phyloP scores from a whole-genome alignment of 306 rosid genomes.

The Cucurbita pepo region DNA sequence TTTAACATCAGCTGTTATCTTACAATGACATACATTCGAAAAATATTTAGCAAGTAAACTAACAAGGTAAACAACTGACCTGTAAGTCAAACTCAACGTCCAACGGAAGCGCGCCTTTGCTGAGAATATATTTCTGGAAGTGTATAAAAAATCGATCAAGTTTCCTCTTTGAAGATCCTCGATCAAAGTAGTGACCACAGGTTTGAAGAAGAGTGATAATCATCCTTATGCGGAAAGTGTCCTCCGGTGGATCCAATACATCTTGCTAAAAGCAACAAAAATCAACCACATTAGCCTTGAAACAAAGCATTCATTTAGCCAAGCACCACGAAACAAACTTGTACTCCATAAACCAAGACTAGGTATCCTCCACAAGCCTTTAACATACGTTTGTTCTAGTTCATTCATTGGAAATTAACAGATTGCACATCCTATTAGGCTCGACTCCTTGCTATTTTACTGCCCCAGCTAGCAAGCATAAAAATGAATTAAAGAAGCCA shows the following conservation, averaged over 20 bases:
- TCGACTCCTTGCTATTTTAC: not conserved
- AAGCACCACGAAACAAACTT: not conserved
- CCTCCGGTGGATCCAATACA: constrained; percentile 86
- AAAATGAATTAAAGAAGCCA: not conserved
- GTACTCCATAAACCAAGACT: not conserved
- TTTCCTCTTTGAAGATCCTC: constrained; percentile 95
- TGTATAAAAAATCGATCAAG: constrained; percentile 73
- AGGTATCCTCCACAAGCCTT: not conserved
- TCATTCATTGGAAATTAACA: not conserved
- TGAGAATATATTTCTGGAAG: constrained; percentile 82
- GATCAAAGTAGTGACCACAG: constrained; percentile 95
- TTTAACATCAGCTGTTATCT: not conserved
- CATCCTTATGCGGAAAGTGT: constrained; percentile 94
- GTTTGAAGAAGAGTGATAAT: constrained; percentile 84
- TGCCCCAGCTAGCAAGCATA: not conserved
- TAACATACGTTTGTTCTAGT: not conserved
- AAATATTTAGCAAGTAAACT: not conserved
- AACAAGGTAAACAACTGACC: constrained; percentile 32
- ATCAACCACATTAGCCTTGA: constrained; percentile 8
- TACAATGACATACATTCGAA: not conserved
- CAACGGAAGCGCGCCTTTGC: constrained; percentile 80
- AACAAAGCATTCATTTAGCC: constrained; percentile 9
- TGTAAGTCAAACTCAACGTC: constrained; percentile 90
- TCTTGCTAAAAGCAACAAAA: constrained; percentile 58
- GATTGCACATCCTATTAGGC: not conserved